Evolutionary conservation across 257 asterid species (phyloP).

Genomic region (Jacaranda mimosifolia): DNA sequence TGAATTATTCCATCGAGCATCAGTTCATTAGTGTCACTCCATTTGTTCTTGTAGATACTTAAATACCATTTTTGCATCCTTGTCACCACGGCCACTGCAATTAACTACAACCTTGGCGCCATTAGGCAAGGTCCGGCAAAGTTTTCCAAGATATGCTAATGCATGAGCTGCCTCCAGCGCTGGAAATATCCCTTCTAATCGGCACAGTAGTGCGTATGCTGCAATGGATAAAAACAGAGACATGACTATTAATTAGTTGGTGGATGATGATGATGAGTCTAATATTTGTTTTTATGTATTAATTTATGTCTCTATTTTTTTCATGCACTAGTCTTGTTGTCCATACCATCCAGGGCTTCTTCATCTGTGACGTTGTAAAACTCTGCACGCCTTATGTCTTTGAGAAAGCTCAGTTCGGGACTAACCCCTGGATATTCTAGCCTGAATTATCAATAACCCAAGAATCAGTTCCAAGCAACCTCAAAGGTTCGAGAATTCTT

Average conservation of each 20-base stretch:
- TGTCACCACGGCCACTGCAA: constrained; percentile 82
- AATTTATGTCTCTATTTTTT: too few relatives aligned
- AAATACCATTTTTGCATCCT: constrained; percentile 60
- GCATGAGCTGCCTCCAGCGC: constrained; percentile 85
- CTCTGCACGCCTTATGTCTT: constrained; percentile 76
- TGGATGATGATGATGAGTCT: too few relatives aligned
- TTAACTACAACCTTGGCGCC: constrained; percentile 75
- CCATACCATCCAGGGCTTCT: constrained; percentile 74
- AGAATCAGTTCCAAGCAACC: background rate
- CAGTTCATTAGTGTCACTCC: too few relatives aligned
- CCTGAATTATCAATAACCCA: constrained; percentile 43
- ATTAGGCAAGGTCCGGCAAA: constrained; percentile 56
- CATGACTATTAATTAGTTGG: background rate
- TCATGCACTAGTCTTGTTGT: background rate
- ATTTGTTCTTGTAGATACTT: constrained; percentile 37
- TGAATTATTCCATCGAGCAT: too few relatives aligned
- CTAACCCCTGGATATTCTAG: constrained; percentile 84
- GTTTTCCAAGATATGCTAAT: constrained; percentile 66
- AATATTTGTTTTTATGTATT: too few relatives aligned
- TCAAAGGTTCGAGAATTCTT: too few relatives aligned
- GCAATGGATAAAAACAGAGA: constrained; percentile 12
- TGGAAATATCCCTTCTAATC: constrained; percentile 76
- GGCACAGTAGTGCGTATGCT: constrained; percentile 63
- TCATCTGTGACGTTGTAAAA: constrained; percentile 59
- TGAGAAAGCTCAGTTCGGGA: constrained; percentile 79